Evolutionary conservation across 495 filamentous ascomycete species (phyloP).

Genomic region (Penicilliopsis zonata): DNA sequence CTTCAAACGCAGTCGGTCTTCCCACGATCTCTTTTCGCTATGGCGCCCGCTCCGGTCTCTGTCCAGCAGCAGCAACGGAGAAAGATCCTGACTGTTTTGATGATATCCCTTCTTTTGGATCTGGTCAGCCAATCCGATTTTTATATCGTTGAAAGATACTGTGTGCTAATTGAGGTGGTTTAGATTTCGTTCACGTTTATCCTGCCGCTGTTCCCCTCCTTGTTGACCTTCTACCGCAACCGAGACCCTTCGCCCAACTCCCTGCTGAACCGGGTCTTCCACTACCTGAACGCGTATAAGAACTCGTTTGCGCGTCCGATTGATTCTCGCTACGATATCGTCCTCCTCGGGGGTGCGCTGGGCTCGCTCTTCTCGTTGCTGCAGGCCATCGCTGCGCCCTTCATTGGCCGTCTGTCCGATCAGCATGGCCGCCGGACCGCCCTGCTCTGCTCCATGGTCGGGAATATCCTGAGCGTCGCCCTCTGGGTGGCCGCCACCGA

Average conservation of each 20-base stretch:
- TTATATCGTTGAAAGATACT: constrained; percentile 1
- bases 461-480: constrained; percentile 83
- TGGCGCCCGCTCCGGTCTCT: constrained; percentile 18
- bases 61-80: constrained; percentile 52
- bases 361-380: constrained; percentile 89
- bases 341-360: constrained; percentile 86
- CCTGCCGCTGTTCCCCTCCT: constrained; percentile 86
- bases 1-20: no score
- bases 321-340: constrained; percentile 92
- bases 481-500: constrained; percentile 89
- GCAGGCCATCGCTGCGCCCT: constrained; percentile 83
- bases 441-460: constrained; percentile 85
- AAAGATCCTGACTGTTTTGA: constrained; percentile 69
- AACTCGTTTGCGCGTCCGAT: constrained; percentile 86
- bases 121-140: constrained; percentile 32
- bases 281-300: constrained; percentile 89
- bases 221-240: constrained; percentile 89
- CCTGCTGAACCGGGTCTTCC: constrained; percentile 64
- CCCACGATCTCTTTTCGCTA: constrained; percentile 15
- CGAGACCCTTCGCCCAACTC: constrained; percentile 42
- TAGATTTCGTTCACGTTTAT: constrained; percentile 94
- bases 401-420: constrained; percentile 85
- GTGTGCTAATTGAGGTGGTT: not conserved
- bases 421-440: constrained; percentile 79
- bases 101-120: constrained; percentile 60